Base-by-base conservation (phyloP, 2,329 filamentous ascomycete genomes). In the Aureobasidium subglaciale region DNA sequence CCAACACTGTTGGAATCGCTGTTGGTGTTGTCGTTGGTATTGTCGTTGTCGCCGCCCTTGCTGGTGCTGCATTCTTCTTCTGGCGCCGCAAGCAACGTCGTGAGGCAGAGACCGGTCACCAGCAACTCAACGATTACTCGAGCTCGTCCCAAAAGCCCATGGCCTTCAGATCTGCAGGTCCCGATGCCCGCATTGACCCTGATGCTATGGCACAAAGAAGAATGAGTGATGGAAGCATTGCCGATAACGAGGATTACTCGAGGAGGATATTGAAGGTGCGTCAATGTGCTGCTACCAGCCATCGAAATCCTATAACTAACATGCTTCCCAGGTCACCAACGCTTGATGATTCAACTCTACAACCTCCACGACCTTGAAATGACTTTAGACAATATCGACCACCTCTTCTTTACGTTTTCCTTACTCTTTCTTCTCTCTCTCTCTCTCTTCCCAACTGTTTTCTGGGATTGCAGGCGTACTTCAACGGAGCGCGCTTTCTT, bases 181-280 rank as follows among this genome's bases (percentile, higher is more conserved):
- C 83, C 13, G 92, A 97, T 68, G 85, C 88, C 38, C 84, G 92
- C 55, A 83, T 96, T 56, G 92, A 97, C 62, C 90, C 90, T 7
- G 85, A 79, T 56, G 82, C 90, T 61, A 85, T 95, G 80, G 85
- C 86, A 57, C 83, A 90, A 63, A 81, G 90, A 67, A 83, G 91
- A 71, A 81, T 92, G 75, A 96, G 92, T 73, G 89, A 93, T 66
- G 92, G 92, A 63, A 96, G 91, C 72, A 96, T 97, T 71, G 92
- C 91, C 52, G 92, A 97, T 71, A 95, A 96, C 73, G 85, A 95
- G 73, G 92, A 97, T 71, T 97, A 96, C 75, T 96, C 92, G 60
- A 84, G 92, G 74, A 87, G 88, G 74, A 96, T 97, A 72, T 81
- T 97, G 68, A 88, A 95, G 84, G 92, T 95, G 80, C 62, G 82